These are phyloP conservation scores for Neurospora hispaniola DNA, from an alignment of 495 filamentous ascomycete species.

Conservation along the genomic window DNA sequence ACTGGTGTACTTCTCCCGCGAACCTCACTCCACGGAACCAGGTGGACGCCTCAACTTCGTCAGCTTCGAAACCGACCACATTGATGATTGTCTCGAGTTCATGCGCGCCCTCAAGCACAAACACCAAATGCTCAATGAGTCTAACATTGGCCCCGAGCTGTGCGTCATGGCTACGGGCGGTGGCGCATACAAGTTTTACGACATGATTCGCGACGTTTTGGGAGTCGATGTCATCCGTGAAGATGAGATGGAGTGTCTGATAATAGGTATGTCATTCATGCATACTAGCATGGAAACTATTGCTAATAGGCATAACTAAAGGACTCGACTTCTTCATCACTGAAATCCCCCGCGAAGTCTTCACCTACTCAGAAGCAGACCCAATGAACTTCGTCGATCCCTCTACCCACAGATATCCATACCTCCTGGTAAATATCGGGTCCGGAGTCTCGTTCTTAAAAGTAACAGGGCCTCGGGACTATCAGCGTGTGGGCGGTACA, in stretches of 20 bases:
- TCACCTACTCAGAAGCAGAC: slow-evolving; percentile 81
- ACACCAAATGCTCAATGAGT: slow-evolving; percentile 60
- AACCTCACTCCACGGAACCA: slow-evolving; percentile 62
- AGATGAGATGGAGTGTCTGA: slow-evolving; percentile 98
- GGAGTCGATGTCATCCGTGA: slow-evolving; percentile 82
- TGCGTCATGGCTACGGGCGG: slow-evolving; percentile 93
- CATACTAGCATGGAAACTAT: not conserved
- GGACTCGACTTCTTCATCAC: slow-evolving; percentile 96
- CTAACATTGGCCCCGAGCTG: slow-evolving; percentile 40
- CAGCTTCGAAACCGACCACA: slow-evolving; percentile 88
- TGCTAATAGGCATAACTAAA: not conserved
- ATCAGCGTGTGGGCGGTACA: slow-evolving; percentile 84
- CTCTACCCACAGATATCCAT: slow-evolving; percentile 72
- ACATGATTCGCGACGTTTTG: slow-evolving; percentile 69
- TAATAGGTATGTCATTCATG: slow-evolving; percentile 55
- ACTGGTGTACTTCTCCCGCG: slow-evolving; percentile 91
- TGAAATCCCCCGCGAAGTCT: slow-evolving; percentile 92
- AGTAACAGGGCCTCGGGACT: slow-evolving; percentile 77
- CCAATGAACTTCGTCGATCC: slow-evolving; percentile 77
- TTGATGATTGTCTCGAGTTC: slow-evolving; percentile 83
- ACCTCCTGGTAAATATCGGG: slow-evolving; percentile 97
- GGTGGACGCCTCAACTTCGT: slow-evolving; percentile 90
- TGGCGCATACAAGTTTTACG: slow-evolving; percentile 91
- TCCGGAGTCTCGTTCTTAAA: slow-evolving; percentile 98
- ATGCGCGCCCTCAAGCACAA: slow-evolving; percentile 73